Evolutionary conservation across 495 filamentous ascomycete genomes (phyloP), one percentile per base, ranked within the genome.

Genomic region (Cercophora scortea): DNA sequence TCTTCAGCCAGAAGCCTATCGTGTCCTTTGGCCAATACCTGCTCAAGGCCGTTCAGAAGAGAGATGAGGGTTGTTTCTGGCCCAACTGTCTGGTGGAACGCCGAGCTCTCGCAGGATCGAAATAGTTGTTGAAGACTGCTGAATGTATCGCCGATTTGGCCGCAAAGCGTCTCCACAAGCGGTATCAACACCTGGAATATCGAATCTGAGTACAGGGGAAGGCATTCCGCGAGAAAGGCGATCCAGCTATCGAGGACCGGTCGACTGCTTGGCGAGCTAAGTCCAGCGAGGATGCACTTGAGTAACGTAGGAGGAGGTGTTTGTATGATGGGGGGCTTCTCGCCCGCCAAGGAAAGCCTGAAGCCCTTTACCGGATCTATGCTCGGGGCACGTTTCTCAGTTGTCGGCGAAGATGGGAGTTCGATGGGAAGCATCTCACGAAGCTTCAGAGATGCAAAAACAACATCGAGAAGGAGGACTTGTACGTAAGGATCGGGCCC

Each of bases 111-210:
- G 4, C 61, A 35, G 17, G 72, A 60, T 12, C 61, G 69, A 61
- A 89, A 89, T 2, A 78, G 74, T 8, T 59, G 65, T 60, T 79
- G 77, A 10, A 93, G 71, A 16, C 75, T 71, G 32, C 70, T 69
- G 64, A 95, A 96, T 1, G 83, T 84, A 49, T 69, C 67, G 42
- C 71, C 77, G 15, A 96, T 85, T 60, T 95, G 83, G 49, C 71
- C 71, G 65, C 89, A 95, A 47, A 99, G 76, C 46, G 87, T 92
- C 67, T 91, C 90, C 16, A 96, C 91, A 8, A 99, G 75, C 19
- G 88, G 91, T 50, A 97, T 79, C 35, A 97, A 67, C 47, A 90
- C 87, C 60, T 96, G 89, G 60, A 96, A 97, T 35, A 95, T 89
- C 1, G 83, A 81, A 17, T 83, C 82, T 2, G 83, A 79, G 68